Evolutionary conservation across 2,329 filamentous ascomycete species (phyloP).

Genomic region (Sporothrix phasma): DNA sequence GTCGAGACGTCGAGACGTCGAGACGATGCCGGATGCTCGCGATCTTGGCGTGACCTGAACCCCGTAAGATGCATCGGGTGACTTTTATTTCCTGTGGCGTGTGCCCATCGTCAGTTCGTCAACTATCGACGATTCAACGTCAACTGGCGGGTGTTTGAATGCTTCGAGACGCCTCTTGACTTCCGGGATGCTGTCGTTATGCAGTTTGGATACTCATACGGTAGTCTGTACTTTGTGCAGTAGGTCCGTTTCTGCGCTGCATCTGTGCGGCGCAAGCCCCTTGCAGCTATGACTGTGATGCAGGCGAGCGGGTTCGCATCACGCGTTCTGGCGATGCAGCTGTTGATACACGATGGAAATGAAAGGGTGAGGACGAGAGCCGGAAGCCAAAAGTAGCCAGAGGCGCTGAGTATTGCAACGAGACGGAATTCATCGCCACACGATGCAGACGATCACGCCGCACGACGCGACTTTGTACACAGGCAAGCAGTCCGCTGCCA

Average conservation of each 20-base stretch:
- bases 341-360: background rate
- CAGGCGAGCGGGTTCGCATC: background rate
- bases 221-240: background rate
- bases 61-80: background rate
- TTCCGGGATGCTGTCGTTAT: background rate
- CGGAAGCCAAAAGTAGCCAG: background rate
- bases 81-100: background rate
- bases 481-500: background rate
- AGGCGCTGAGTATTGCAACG: background rate
- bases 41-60: background rate
- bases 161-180: background rate
- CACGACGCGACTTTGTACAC: background rate
- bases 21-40: background rate
- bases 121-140: background rate
- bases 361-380: background rate
- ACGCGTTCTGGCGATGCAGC: background rate
- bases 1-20: too few relatives aligned
- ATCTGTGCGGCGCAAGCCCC: constrained; percentile 4
- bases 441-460: background rate
- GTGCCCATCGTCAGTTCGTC: too few relatives aligned
- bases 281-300: constrained; percentile 11
- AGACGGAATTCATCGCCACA: too few relatives aligned
- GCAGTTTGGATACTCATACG: background rate
- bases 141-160: background rate
- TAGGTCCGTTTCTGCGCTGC: constrained; percentile 7